Base-by-base conservation (phyloP, 1,284 basidiomycete species). In the Leccinum pachyderme region DNA sequence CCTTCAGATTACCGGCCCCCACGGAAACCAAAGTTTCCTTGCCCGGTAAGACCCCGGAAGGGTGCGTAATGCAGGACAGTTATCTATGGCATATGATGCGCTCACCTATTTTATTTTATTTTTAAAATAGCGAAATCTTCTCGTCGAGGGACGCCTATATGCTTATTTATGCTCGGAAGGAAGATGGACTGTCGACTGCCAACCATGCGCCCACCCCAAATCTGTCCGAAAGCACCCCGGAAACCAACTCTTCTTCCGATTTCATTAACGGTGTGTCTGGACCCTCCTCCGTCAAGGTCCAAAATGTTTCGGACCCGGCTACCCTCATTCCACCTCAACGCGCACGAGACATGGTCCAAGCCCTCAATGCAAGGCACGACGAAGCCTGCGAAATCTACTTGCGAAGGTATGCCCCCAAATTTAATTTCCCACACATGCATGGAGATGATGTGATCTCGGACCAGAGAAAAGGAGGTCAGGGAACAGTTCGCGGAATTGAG, bases 101-200 rank as follows among this genome's bases (percentile, higher is more conserved):
- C 60, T 66, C 47, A 67, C 22, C 27, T 41, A 61, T 68, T 66
- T 69, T 56, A 61, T 57, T 63, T 63, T n/a, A n/a, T n/a, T n/a
- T n/a, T n/a, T 50, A 22, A 52, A 59, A 58, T 56, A 73, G 70
- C 56, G 71, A 73, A 33, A 53, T 70, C 44, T 70, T 84, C 56
- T 77, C 80, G 1, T 94, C 92, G 1, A 88, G 82, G 69, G 91
- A 95, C 62, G 92, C 91, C 25, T 96, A 97, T 72, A 95, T 96
- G 93, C 80, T 96, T 37, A 86, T 97, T 50, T 97, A 96, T 72
- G 81, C 82, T 41, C 81, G 82, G 8, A 76, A 71, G 61, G 65
- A 70, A 47, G 59, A 58, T 25, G 43, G 49, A 43, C 53, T 51
- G 37, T 13, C 57, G 50, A 52, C 51, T 28, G 48, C 49, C 51